Percentiles rank a stretch among this genome's conserved stretches.
Evolutionary conservation across 2,329 filamentous ascomycete genomes (phyloP).

Genomic region (Trichophaea hybrida): DNA sequence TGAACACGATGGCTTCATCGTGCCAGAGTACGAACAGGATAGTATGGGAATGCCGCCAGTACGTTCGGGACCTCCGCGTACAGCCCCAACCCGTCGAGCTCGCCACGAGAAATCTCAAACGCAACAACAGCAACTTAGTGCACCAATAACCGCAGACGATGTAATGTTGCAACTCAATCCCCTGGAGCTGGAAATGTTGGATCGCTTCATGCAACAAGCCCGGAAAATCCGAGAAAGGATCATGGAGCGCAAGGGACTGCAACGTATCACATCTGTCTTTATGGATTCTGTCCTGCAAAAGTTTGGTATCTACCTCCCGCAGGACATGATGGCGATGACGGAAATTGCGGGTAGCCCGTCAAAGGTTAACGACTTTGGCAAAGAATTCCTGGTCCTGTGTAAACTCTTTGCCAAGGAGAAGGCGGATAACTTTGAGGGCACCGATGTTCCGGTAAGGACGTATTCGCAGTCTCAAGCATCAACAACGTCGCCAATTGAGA

Average conservation of each 20-base stretch:
- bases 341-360: conserved; percentile 29
- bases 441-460: conserved; percentile 24
- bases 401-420: conserved; percentile 37
- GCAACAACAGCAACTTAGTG: background rate
- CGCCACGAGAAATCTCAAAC: background rate
- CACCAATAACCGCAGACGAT: conserved; percentile 3
- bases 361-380: conserved; percentile 49
- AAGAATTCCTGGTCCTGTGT: conserved; percentile 46
- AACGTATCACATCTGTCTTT: conserved; percentile 40
- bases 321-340: conserved; percentile 29
- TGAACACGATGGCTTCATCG: conserved; percentile 38
- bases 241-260: conserved; percentile 40
- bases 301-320: conserved; percentile 59
- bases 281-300: conserved; percentile 53
- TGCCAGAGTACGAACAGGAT: conserved; percentile 31
- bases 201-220: conserved; percentile 50
- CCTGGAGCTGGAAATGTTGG: conserved; percentile 46
- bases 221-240: conserved; percentile 46
- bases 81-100: conserved; percentile 3
- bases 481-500: background rate
- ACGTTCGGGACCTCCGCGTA: conserved; percentile 1
- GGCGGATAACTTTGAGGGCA: conserved; percentile 36
- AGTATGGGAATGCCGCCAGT: conserved; percentile 1
- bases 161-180: conserved; percentile 26
- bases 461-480: conserved; percentile 15